Conservation (phyloP, 129 eudicot species). For the Logfia minima region DNA sequence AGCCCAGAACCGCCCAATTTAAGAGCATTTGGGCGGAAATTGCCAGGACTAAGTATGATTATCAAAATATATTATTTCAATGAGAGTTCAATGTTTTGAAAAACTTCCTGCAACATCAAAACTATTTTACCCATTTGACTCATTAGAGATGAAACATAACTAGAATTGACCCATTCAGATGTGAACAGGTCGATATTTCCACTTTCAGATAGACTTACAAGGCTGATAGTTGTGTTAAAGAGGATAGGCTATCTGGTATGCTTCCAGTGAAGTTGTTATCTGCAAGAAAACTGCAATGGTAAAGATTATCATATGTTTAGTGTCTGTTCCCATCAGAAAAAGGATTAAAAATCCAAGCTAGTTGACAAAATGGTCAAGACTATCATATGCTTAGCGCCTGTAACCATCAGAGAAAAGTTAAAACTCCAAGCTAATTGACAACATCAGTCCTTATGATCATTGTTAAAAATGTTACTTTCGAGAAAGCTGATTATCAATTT, state of each 20-base stretch:
- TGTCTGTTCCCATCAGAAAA: conserved; percentile 10
- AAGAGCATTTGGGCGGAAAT: too few relatives aligned
- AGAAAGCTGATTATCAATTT: neutral
- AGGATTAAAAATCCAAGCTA: neutral
- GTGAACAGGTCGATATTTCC: neutral
- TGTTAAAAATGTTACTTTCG: neutral
- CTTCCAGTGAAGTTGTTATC: conserved; percentile 79
- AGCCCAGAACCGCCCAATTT: too few relatives aligned
- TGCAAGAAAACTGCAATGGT: conserved; percentile 94
- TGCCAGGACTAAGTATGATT: too few relatives aligned
- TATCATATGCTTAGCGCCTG: too few relatives aligned
- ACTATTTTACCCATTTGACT: neutral
- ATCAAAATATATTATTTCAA: too few relatives aligned
- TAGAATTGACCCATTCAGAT: neutral
- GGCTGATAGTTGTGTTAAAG: conserved; percentile 55
- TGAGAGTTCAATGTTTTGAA: neutral
- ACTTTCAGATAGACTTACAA: conserved; percentile 48
- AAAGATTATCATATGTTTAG: conserved; percentile 53
- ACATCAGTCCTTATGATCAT: neutral
- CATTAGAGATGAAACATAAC: neutral
- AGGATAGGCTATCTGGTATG: conserved; percentile 71
- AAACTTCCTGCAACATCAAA: neutral
- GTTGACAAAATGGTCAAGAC: neutral
- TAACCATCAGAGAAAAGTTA: too few relatives aligned
- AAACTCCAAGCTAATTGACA: neutral